These are phyloP conservation scores for Backusella mclennaniae DNA, from an alignment of 192 early-diverging fungal genomes.

Conservation along the genomic window DNA sequence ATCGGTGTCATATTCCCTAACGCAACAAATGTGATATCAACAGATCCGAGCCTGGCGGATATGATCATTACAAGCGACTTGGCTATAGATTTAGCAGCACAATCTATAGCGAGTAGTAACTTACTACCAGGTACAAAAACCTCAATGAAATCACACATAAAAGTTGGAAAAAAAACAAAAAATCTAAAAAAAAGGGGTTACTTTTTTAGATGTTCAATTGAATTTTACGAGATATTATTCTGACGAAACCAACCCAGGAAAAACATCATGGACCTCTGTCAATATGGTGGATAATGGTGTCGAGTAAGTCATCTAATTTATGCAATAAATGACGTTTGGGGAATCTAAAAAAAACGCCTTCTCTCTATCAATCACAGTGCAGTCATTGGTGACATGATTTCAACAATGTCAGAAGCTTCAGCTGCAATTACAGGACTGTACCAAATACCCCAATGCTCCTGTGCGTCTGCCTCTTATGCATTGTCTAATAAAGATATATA, in stretches of 20 bases:
- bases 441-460: constrained; percentile 33
- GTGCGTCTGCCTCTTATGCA: neutral
- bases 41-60: constrained; percentile 13
- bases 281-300: constrained; percentile 17
- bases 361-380: constrained; percentile 15
- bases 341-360: neutral
- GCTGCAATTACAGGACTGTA: constrained; percentile 18
- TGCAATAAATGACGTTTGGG: neutral
- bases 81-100: constrained; percentile 8
- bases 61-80: constrained; percentile 29
- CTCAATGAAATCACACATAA: neutral
- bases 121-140: constrained; percentile 19
- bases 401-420: constrained; percentile 17
- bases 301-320: constrained; percentile 9
- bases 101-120: neutral
- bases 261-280: constrained; percentile 14
- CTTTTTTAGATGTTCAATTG: constrained; percentile 18
- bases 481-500: constrained; percentile 24
- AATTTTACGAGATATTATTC: constrained; percentile 21
- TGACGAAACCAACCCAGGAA: constrained; percentile 12
- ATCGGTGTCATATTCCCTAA: constrained; percentile 21
- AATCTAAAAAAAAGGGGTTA: neutral
- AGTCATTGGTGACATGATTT: constrained; percentile 31
- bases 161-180: neutral
- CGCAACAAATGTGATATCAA: neutral